Evolutionary conservation across 495 filamentous ascomycete species (phyloP), one percentile per base, ranked within the genome.

Genomic region (Penicillium lividum): DNA sequence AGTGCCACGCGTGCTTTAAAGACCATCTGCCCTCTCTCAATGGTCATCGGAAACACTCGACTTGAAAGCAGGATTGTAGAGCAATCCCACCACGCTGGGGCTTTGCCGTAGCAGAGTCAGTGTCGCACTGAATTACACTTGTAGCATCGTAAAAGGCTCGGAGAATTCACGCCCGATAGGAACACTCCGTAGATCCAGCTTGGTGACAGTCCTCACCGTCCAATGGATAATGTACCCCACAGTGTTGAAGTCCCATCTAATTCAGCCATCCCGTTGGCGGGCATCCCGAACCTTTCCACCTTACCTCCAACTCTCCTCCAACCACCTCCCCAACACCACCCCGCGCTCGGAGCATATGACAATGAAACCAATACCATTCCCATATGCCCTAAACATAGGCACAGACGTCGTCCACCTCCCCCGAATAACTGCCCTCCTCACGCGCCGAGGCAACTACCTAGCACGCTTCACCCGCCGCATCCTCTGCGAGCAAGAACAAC

Each of bases 331-430:
- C 53, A 22, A 2, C n/a, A 13, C 13, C 66, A 54, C 59, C 22
- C 50, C 40, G 0, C 22, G 31, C 31, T 16, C 27, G 22, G 25
- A 16, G 13, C 51, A 34, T 13, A n/a, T 30, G 5, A 8, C 51
- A 53, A 70, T 68, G 63, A 74, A 73, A 62, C 66, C 67, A 1
- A 50, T 68, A 10, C 73, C 74, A 7, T 79, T 79, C 59, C 77
- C 76, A 29, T 60, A 73, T 50, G 48, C 74, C 44, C 62, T 81
- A 28, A 73, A 77, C 51, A 76, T 83, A 53, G 80, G 80, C 54
- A 76, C 81, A 51, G 80, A 82, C 69, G 77, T 83, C 56, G 79
- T 82, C 57, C 78, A 83, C 64, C 69, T 81, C 61, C 80, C 80
- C 1, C 80, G 79, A 30, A 79, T 82, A 48, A 53, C 68, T 53